These are phyloP conservation scores for Mucor racemosus DNA, from an alignment of 371 early-diverging fungal species.

Conservation along the genomic window DNA sequence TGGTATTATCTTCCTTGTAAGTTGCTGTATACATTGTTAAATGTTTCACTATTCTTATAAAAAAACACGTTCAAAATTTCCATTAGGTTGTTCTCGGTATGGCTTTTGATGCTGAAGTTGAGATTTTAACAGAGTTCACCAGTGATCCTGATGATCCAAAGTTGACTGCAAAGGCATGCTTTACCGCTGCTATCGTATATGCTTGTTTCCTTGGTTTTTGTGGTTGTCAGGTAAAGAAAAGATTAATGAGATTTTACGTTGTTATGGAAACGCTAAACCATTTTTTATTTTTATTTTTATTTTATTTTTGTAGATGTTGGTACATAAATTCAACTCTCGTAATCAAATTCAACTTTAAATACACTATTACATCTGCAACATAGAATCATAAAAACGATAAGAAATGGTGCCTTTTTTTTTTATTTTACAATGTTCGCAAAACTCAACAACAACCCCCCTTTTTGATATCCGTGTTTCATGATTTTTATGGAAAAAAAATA, in stretches of 20 bases:
- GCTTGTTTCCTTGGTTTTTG: slow-evolving; percentile 71
- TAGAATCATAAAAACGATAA: neutral
- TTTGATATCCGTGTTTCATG: slow-evolving; percentile 26
- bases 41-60: neutral
- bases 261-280: neutral
- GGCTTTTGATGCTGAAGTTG: slow-evolving; percentile 67
- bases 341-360: slow-evolving; percentile 55
- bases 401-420: too few species aligned
- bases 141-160: slow-evolving; percentile 69
- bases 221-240: slow-evolving; percentile 62
- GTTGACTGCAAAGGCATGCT: slow-evolving; percentile 69
- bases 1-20: slow-evolving; percentile 39
- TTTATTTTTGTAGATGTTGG: slow-evolving; percentile 37
- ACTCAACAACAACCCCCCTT: neutral
- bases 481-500: neutral
- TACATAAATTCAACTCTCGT: slow-evolving; percentile 56
- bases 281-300: neutral
- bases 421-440: neutral
- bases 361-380: neutral
- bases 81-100: slow-evolving; percentile 60
- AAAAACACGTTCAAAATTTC: slow-evolving; percentile 7
- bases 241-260: too few species aligned
- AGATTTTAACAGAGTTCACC: slow-evolving; percentile 65
- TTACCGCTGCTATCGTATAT: slow-evolving; percentile 71
- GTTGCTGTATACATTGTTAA: neutral